phyloP scores from a whole-genome alignment of 495 filamentous ascomycete species.

The Aspergillus cavernicola region DNA sequence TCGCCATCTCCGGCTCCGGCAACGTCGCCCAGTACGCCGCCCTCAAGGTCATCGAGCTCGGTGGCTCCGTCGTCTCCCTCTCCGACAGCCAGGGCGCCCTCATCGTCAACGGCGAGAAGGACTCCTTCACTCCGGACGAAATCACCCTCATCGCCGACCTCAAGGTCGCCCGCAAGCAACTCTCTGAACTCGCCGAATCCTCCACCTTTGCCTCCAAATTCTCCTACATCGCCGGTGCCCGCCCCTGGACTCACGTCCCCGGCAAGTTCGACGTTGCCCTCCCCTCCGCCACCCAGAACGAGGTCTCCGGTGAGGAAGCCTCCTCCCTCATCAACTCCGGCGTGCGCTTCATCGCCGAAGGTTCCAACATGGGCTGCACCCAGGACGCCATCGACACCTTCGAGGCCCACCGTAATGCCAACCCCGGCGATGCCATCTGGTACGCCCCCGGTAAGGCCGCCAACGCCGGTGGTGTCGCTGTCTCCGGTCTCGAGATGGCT shows the following conservation, averaged over 20 bases:
- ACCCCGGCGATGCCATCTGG: slow-evolving; percentile 76
- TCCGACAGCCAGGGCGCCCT: slow-evolving; percentile 89
- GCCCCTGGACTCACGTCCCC: slow-evolving; percentile 86
- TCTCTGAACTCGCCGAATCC: slow-evolving; percentile 59
- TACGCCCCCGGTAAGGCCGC: slow-evolving; percentile 92
- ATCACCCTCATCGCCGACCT: slow-evolving; percentile 71
- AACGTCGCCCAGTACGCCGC: slow-evolving; percentile 99
- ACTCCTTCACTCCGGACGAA: slow-evolving; percentile 70
- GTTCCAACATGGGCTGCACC: slow-evolving; percentile 98
- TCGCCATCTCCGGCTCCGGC: slow-evolving; percentile 94
- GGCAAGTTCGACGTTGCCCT: slow-evolving; percentile 87
- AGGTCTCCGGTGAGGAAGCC: slow-evolving; percentile 87
- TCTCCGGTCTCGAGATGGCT: slow-evolving; percentile 98
- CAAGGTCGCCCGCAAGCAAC: slow-evolving; percentile 83
- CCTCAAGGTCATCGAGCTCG: slow-evolving; percentile 94
- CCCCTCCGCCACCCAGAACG: slow-evolving; percentile 95
- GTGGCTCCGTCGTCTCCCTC: slow-evolving; percentile 86
- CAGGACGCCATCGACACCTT: slow-evolving; percentile 93
- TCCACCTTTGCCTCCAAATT: slow-evolving; percentile 58
- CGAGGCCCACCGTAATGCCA: slow-evolving; percentile 72
- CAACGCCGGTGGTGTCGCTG: slow-evolving; percentile 96
- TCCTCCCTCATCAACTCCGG: slow-evolving; percentile 73
- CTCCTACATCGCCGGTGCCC: slow-evolving; percentile 83
- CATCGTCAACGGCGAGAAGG: slow-evolving; percentile 58
- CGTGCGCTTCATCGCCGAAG: slow-evolving; percentile 86